These are phyloP conservation scores for Emericellopsis terricola DNA, from an alignment of 495 filamentous ascomycete species.

Conservation along the genomic window DNA sequence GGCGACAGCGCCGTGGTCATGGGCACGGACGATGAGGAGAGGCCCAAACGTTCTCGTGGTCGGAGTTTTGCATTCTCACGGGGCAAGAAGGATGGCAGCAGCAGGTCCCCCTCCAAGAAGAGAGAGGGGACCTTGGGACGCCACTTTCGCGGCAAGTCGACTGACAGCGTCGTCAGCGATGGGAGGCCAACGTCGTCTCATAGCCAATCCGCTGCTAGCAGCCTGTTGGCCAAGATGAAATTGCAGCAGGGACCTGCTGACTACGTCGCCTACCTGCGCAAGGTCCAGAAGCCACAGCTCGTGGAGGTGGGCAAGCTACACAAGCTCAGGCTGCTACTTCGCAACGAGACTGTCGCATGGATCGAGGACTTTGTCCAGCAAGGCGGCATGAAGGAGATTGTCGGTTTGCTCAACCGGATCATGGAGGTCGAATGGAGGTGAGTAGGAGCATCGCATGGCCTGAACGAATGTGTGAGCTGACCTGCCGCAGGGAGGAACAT, in stretches of 20 bases:
- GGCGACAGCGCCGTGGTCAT: conserved; percentile 1
- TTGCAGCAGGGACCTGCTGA: conserved; percentile 47
- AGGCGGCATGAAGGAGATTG: conserved; percentile 85
- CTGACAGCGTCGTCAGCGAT: conserved; percentile 28
- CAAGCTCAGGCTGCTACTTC: conserved; percentile 74
- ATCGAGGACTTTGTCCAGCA: conserved; percentile 76
- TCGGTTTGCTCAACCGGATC: conserved; percentile 68
- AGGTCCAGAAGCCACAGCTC: conserved; percentile 57
- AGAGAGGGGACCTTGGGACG: conserved; percentile 25
- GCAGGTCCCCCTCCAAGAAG: conserved; percentile 30
- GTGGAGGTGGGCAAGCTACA: conserved; percentile 89
- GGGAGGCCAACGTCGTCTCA: conserved; percentile 19
- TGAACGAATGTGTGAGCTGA: neutral
- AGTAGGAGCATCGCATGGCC: conserved; percentile 11
- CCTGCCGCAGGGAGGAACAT: conserved; percentile 61
- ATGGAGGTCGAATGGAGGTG: conserved; percentile 95
- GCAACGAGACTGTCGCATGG: conserved; percentile 91
- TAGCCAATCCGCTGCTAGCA: conserved; percentile 14
- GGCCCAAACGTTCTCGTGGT: conserved; percentile 50
- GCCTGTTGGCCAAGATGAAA: conserved; percentile 32
- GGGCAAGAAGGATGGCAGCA: conserved; percentile 17
- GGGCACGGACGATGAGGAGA: conserved; percentile 16
- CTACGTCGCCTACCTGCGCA: conserved; percentile 63
- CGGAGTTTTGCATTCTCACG: conserved; percentile 59
- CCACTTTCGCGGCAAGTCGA: conserved; percentile 32